A percentile compares a stretch with the other conserved stretches of the same genome.
These are phyloP conservation scores for Penicillium capsulatum DNA, from an alignment of 2,329 filamentous ascomycete genomes.

Conservation along the genomic window DNA sequence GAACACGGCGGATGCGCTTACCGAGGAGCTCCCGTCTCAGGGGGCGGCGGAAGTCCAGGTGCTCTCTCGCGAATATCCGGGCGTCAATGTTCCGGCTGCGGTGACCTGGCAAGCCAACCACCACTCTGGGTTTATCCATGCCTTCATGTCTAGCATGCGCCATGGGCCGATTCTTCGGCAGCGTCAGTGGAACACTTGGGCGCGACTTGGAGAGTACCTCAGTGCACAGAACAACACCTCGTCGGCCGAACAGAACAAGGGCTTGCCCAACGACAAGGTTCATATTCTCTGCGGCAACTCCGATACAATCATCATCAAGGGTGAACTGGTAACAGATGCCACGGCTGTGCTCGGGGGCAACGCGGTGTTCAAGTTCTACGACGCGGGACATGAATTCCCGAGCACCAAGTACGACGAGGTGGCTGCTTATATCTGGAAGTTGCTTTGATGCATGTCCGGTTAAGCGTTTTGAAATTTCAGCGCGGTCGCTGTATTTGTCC, in stretches of 20 bases:
- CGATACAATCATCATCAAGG: conserved; percentile 63
- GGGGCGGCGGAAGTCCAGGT: conserved; percentile 38
- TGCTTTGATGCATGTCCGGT: conserved; percentile 30
- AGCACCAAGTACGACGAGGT: conserved; percentile 59
- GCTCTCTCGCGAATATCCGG: conserved; percentile 51
- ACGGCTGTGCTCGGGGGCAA: conserved; percentile 55
- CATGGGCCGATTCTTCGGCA: conserved; percentile 65
- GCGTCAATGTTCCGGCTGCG: conserved; percentile 57
- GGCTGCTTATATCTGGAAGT: conserved; percentile 48
- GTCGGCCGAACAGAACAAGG: conserved; percentile 26
- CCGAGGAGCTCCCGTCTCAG: conserved; percentile 39
- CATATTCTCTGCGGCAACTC: conserved; percentile 62
- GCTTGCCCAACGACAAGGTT: conserved; percentile 48
- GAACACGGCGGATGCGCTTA: conserved; percentile 40
- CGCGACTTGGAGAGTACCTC: conserved; percentile 51
- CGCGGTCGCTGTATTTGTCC: not conserved
- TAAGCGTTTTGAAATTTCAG: not conserved
- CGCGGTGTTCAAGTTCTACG: conserved; percentile 54
- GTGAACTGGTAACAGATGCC: conserved; percentile 62
- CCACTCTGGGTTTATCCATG: conserved; percentile 63
- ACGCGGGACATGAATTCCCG: conserved; percentile 67
- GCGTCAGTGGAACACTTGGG: conserved; percentile 56
- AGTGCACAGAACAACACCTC: conserved; percentile 36
- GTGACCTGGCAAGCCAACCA: conserved; percentile 65
- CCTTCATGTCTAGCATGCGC: conserved; percentile 68